Evolutionary conservation across 148 eudicot genomes (phyloP).

Genomic region (Chenopodium album): DNA sequence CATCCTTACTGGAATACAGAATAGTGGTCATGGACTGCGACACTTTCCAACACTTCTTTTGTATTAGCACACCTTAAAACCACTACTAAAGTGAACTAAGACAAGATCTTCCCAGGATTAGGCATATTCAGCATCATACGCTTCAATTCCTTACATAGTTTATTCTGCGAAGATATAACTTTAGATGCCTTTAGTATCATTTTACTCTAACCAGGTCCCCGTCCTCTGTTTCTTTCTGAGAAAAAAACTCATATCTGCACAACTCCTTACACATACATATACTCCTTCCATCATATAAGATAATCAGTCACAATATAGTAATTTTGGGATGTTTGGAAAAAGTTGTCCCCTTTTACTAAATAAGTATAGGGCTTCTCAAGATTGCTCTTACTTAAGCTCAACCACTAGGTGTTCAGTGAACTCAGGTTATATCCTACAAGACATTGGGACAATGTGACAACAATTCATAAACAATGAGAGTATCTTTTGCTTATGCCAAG

Average conservation of each 20-base stretch:
- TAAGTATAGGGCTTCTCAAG: neutral
- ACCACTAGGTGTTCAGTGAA: neutral
- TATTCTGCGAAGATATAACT: no score
- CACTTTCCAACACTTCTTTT: neutral
- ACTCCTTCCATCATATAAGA: neutral
- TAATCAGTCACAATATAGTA: neutral
- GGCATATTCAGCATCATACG: neutral
- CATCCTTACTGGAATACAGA: neutral
- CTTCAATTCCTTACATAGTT: no score
- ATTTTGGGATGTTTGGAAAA: neutral
- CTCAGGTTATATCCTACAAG: neutral
- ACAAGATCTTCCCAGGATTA: neutral
- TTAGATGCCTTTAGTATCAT: neutral
- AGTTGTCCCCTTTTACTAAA: neutral
- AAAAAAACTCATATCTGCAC: neutral
- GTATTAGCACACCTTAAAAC: neutral
- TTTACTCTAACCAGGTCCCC: neutral
- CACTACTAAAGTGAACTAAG: neutral
- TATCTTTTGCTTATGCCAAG: neutral
- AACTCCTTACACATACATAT: neutral
- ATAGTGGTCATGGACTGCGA: neutral
- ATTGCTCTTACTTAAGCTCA: neutral
- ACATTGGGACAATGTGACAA: neutral
- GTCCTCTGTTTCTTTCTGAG: neutral
- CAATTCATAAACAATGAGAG: neutral